Base-by-base conservation (phyloP, 306 rosid genomes). In the Fragaria iinumae region DNA sequence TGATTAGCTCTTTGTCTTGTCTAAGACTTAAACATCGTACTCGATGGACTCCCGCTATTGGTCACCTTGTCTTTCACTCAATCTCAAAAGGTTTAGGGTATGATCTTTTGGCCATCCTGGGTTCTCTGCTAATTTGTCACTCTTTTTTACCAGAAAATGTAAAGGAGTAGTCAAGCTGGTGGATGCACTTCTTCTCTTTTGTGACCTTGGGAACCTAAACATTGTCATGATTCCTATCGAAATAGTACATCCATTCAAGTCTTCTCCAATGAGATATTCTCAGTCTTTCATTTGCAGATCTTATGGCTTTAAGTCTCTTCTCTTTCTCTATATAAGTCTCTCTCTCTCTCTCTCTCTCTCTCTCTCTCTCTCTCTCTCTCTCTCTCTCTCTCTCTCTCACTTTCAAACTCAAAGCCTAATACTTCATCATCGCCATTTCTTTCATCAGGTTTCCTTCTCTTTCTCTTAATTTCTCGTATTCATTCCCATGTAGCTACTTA, bases 41-140 rank as follows among this genome's bases (percentile, higher is more conserved):
- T 79, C 20, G 20, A 23, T 69, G 83, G 52, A 60, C 67, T 76
- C 83, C 73, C 74, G 65, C 80, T n/a, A 89, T 81, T 82, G 89
- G 83, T 72, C 72, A 77, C 52, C 38, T 47, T 53, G 83, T 85
- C 72, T 89, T 74, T 77, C 79, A 69, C 76, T 49, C 57, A 83
- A 88, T 85, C 86, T 81, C 36, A 48, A 55, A 77, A 80, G 11
- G 34, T 81, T 66, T 23, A 81, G 84, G 85, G 9, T 4, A 84
- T 82, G 87, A 91, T 91, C 95, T 87, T 86, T 90, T 92, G 84
- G 71, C 77, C 60, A 68, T 80, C 75, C 62, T 55, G 39, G 66
- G 27, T 69, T 85, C 34, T 82, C 88, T 87, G 80, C 50, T 66
- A 72, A 79, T 71, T 83, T 84, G 77, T 75, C 83, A 71, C 78